phyloP scores from a whole-genome alignment of 2,329 filamentous ascomycete genomes.

The Aspergillus sp. region DNA sequence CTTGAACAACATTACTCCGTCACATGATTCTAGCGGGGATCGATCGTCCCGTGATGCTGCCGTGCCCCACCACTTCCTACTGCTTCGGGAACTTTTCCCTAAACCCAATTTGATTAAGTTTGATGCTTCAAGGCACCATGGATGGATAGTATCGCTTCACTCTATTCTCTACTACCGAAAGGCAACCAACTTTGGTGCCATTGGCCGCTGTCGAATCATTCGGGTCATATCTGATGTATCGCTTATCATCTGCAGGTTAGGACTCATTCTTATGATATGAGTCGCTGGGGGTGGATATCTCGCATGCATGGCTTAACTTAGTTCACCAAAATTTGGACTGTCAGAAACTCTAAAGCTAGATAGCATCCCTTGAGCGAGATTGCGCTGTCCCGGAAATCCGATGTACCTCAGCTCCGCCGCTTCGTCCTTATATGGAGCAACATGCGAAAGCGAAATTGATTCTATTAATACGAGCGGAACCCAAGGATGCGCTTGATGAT shows the following conservation, averaged over 20 bases:
- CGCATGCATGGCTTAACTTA: neutral
- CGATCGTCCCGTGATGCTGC: slow-evolving; percentile 5
- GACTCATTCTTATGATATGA: neutral
- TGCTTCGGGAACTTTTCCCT: slow-evolving; percentile 3
- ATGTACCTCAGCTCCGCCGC: neutral
- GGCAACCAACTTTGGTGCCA: neutral
- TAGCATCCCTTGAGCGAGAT: neutral
- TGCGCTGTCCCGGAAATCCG: neutral
- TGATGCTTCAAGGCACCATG: neutral
- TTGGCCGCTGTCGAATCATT: neutral
- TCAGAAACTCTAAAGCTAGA: neutral
- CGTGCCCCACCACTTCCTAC: neutral
- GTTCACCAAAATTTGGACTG: neutral
- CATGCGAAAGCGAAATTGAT: neutral
- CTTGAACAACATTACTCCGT: neutral
- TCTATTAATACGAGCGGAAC: neutral
- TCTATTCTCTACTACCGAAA: neutral
- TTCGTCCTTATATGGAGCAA: neutral
- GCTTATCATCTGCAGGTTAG: neutral
- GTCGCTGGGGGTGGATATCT: neutral
- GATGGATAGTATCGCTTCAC: neutral
- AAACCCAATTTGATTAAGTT: neutral
- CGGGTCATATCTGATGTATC: neutral
- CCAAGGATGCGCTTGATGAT: neutral
- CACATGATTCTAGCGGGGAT: neutral